Conservation (phyloP, 139 green algal genomes). For the Chlorella sp. region DNA sequence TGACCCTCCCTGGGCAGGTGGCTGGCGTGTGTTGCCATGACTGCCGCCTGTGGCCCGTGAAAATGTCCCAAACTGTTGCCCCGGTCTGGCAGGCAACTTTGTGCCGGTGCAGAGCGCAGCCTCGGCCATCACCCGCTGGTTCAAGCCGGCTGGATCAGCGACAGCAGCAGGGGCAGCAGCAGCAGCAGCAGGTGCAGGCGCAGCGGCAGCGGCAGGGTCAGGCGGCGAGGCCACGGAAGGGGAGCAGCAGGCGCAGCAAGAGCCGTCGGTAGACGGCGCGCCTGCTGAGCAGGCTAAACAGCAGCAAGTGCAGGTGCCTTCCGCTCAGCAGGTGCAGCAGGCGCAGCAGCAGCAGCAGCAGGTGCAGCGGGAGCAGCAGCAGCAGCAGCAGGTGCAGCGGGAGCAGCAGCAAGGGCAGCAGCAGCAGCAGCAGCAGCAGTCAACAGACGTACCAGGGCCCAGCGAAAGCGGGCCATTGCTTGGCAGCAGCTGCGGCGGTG, state of each 20-base stretch:
- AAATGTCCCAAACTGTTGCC: too few relatives aligned
- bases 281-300: background rate
- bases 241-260: background rate
- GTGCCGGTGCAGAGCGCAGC: constrained; percentile 46
- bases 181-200: background rate
- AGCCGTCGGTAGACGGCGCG: background rate
- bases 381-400: background rate
- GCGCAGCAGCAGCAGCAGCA: background rate
- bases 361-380: background rate
- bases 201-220: background rate
- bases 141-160: constrained; percentile 12
- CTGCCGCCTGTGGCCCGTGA: too few relatives aligned
- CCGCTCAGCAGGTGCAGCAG: background rate
- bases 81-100: constrained; percentile 64
- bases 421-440: background rate
- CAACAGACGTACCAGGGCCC: background rate
- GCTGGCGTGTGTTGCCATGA: too few relatives aligned
- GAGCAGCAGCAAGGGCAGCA: background rate
- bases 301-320: background rate
- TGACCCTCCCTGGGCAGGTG: too few relatives aligned
- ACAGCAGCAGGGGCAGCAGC: background rate
- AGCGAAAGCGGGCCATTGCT: background rate
- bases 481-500: background rate
- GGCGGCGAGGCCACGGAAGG: background rate
- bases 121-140: constrained; percentile 60